Percentiles rank a stretch among this genome's conserved stretches.
phyloP scores from a whole-genome alignment of 768 basidiomycete genomes.

The Strobilomyces confusus region DNA sequence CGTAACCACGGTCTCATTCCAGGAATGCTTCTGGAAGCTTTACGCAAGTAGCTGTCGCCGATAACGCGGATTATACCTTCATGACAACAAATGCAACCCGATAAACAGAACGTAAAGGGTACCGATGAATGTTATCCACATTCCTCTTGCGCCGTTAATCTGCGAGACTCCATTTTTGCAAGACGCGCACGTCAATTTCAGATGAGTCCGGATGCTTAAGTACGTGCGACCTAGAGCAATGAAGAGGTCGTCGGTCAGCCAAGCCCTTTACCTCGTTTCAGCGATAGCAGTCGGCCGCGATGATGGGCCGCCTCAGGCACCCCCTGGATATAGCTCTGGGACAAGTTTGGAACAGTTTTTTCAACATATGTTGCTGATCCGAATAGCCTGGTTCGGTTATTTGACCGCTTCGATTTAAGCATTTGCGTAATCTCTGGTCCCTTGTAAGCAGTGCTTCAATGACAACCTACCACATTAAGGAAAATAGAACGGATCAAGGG shows the following conservation, averaged over 20 bases:
- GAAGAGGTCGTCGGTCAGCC: background rate
- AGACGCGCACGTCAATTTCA: background rate
- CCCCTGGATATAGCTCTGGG: background rate
- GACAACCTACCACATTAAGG: background rate
- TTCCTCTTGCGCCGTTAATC: background rate
- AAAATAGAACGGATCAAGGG: background rate
- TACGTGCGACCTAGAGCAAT: background rate
- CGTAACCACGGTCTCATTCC: too few relatives aligned
- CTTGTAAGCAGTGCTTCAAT: background rate
- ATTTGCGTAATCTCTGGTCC: background rate
- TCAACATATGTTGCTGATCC: background rate
- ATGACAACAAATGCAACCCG: background rate
- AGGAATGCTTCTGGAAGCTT: background rate
- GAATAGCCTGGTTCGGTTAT: too few relatives aligned
- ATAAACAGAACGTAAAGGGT: conserved; percentile 2
- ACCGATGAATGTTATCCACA: background rate
- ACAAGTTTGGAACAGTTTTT: background rate
- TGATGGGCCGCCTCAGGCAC: background rate
- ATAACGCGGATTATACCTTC: background rate
- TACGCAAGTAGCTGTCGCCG: background rate
- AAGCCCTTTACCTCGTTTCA: background rate
- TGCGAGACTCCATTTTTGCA: too few relatives aligned
- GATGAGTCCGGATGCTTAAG: background rate
- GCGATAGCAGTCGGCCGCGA: background rate
- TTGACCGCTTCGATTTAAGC: background rate